Conservation (phyloP, 495 filamentous ascomycete species). For the Penicillium manginii region DNA sequence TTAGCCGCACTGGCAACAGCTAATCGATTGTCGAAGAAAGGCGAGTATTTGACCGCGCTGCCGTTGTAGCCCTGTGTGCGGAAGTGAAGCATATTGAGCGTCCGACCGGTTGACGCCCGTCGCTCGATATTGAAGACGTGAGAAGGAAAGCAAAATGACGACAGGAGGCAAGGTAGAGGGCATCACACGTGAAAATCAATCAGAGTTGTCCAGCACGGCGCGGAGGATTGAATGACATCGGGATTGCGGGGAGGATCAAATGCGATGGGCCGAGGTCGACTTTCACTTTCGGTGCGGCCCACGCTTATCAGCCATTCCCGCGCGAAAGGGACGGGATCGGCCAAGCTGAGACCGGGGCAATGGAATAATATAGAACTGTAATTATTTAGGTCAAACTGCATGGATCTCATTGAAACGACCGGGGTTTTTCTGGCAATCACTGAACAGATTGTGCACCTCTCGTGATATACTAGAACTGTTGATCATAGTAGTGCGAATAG, state of each 20-base stretch:
- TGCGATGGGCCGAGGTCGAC: slow-evolving; percentile 26
- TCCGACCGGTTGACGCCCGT: slow-evolving; percentile 18
- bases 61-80: slow-evolving; percentile 93
- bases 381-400: no score
- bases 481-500: no score
- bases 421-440: no score
- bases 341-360: no score
- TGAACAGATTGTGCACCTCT: no score
- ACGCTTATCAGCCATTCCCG: slow-evolving; percentile 14
- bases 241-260: slow-evolving; percentile 29
- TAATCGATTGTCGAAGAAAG: slow-evolving; percentile 93
- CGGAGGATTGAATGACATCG: slow-evolving; percentile 4
- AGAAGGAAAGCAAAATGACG: not conserved
- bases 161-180: slow-evolving; percentile 1
- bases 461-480: no score
- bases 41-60: slow-evolving; percentile 94
- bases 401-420: no score
- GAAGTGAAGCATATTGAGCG: slow-evolving; percentile 78
- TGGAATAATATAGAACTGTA: no score
- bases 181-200: slow-evolving; percentile 18
- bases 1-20: slow-evolving; percentile 86
- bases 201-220: not conserved
- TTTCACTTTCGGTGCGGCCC: slow-evolving; percentile 3
- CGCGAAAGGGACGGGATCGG: not conserved
- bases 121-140: slow-evolving; percentile 3